These are phyloP conservation scores for Boletus sp. DNA, from an alignment of 768 basidiomycete species.

Conservation along the genomic window DNA sequence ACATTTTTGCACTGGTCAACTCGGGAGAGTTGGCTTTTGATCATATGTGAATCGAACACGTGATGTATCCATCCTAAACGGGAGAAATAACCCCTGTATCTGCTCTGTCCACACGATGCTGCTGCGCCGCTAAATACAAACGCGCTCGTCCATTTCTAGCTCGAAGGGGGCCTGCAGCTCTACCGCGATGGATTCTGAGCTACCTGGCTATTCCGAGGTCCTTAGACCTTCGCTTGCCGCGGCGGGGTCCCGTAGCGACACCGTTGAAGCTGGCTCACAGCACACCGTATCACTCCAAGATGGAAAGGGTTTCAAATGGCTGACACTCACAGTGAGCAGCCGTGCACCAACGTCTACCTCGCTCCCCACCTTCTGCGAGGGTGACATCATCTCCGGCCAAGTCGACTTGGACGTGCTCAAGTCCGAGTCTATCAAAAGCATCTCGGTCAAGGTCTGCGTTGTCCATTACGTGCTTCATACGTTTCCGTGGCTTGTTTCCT, in stretches of 20 bases:
- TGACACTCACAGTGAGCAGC: slow-evolving; percentile 44
- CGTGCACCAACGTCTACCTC: slow-evolving; percentile 37
- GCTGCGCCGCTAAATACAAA: not conserved
- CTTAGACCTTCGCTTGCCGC: not conserved
- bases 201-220: slow-evolving; percentile 18
- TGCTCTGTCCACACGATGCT: not conserved
- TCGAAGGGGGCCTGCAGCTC: not conserved
- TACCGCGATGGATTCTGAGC: slow-evolving; percentile 8
- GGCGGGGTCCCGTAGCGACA: not conserved
- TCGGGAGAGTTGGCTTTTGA: not conserved
- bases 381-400: slow-evolving; percentile 46
- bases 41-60: slow-evolving; percentile 3
- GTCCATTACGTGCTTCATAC: not conserved
- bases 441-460: slow-evolving; percentile 43
- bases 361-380: slow-evolving; percentile 45
- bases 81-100: slow-evolving; percentile 15
- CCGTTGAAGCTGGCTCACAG: slow-evolving; percentile 18
- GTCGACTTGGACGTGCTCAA: slow-evolving; percentile 51
- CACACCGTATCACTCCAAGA: slow-evolving; percentile 44
- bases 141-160: not conserved
- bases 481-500: not conserved
- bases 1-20: slow-evolving; percentile 11
- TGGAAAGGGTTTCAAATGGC: slow-evolving; percentile 42
- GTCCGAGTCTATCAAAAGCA: slow-evolving; percentile 45
- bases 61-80: not conserved